Conservation (phyloP, 1,139 yeast genomes). For the Diutina scorzettiae region DNA sequence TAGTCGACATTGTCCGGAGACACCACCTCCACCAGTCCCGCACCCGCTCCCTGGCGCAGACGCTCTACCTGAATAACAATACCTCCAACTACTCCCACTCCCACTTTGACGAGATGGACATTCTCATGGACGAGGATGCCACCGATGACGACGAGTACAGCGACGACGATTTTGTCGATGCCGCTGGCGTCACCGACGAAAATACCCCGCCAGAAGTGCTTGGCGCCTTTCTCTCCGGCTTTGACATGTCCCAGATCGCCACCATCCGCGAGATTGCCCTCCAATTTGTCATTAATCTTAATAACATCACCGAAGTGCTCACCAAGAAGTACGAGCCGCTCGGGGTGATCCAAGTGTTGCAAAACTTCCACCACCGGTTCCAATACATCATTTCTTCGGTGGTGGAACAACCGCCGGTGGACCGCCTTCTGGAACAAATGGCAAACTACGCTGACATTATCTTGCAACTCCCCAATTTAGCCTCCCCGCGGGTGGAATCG, state of each 20-base stretch:
- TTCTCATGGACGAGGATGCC: conserved; percentile 1
- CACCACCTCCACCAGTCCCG: conserved; percentile 7
- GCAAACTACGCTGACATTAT: conserved; percentile 17
- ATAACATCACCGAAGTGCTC: conserved; percentile 42
- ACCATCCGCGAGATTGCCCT: conserved; percentile 33
- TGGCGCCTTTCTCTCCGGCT: conserved; percentile 43
- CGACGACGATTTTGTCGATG: background rate
- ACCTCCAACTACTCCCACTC: conserved; percentile 9
- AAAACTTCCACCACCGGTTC: conserved; percentile 10
- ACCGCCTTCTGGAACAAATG: conserved; percentile 12
- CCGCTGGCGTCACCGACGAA: conserved; percentile 12
- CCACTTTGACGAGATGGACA: conserved; percentile 8
- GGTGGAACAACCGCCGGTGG: conserved; percentile 13
- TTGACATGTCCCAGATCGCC: conserved; percentile 27
- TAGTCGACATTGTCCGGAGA: conserved; percentile 15
- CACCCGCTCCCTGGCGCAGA: conserved; percentile 9
- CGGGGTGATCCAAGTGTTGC: conserved; percentile 29
- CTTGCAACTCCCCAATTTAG: conserved; percentile 16
- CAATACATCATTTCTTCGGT: conserved; percentile 16
- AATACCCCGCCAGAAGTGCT: conserved; percentile 32
- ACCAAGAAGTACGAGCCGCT: conserved; percentile 38
- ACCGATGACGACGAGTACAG: conserved; percentile 5
- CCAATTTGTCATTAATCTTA: conserved; percentile 33
- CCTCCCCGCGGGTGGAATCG: conserved; percentile 7
- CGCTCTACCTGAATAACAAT: conserved; percentile 10